Conservation (phyloP, 306 rosid genomes). For the Cucumis melo region DNA sequence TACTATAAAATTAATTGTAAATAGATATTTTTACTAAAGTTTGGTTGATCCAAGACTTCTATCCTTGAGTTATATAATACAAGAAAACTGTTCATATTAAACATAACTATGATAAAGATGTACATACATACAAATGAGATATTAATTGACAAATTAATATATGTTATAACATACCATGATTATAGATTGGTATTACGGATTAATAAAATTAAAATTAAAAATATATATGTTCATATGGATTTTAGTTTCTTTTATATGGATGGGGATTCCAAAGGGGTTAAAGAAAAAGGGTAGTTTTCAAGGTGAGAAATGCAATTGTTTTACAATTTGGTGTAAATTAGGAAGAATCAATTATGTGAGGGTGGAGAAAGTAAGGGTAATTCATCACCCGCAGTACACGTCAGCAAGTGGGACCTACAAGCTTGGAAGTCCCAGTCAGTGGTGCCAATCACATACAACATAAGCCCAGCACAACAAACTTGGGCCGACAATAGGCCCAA, state of each 20-base stretch:
- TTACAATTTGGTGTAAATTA: background rate
- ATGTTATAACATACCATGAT: background rate
- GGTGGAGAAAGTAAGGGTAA: background rate
- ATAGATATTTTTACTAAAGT: background rate
- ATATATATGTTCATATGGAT: too few relatives aligned
- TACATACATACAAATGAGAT: too few relatives aligned
- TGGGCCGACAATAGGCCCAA: slow-evolving; percentile 81
- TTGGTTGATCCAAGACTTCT: too few relatives aligned
- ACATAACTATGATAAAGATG: too few relatives aligned
- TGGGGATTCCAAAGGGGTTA: background rate
- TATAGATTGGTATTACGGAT: background rate
- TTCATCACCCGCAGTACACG: slow-evolving; percentile 18
- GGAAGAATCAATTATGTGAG: background rate
- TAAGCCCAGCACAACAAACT: slow-evolving; percentile 70
- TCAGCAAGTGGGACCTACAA: slow-evolving; percentile 36
- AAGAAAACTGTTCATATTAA: too few relatives aligned
- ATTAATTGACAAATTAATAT: too few relatives aligned
- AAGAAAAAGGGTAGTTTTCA: background rate
- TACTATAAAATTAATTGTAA: background rate
- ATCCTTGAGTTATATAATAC: background rate
- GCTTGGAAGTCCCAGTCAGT: slow-evolving; percentile 78
- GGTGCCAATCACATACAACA: slow-evolving; percentile 69
- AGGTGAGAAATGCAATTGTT: background rate
- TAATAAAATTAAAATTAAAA: background rate
- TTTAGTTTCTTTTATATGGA: background rate